phyloP scores from a whole-genome alignment of 768 basidiomycete genomes.

The Serpula lacrymans region DNA sequence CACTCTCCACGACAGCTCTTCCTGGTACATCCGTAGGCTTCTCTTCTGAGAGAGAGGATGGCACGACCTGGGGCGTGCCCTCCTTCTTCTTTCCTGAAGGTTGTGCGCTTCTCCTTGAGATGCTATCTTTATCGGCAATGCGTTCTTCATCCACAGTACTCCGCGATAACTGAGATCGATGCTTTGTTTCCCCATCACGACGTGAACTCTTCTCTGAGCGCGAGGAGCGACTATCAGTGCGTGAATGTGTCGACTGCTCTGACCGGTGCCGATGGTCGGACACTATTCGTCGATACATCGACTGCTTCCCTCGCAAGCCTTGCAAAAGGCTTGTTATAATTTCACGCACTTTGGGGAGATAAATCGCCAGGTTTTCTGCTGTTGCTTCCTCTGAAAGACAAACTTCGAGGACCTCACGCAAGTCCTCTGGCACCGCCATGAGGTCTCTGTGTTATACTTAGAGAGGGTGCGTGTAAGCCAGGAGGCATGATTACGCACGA shows the following conservation, averaged over 20 bases:
- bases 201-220: slow-evolving; percentile 35
- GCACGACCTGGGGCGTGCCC: not conserved
- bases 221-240: slow-evolving; percentile 59
- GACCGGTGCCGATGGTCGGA: slow-evolving; percentile 55
- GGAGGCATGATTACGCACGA: slow-evolving; percentile 53
- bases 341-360: slow-evolving; percentile 84
- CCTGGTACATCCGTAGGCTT: no score
- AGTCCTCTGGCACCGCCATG: slow-evolving; percentile 80
- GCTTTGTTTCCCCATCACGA: slow-evolving; percentile 42
- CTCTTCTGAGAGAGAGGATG: slow-evolving; percentile 14
- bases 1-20: no score
- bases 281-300: slow-evolving; percentile 74
- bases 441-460: slow-evolving; percentile 63
- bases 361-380: slow-evolving; percentile 78
- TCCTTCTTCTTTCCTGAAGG: slow-evolving; percentile 31
- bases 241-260: slow-evolving; percentile 44
- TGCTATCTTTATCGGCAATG: slow-evolving; percentile 34
- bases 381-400: slow-evolving; percentile 91
- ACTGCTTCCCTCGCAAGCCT: slow-evolving; percentile 90
- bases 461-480: slow-evolving; percentile 5
- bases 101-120: slow-evolving; percentile 39
- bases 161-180: slow-evolving; percentile 49
- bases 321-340: slow-evolving; percentile 93
- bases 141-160: slow-evolving; percentile 37
- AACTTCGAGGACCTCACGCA: slow-evolving; percentile 84